phyloP scores from a whole-genome alignment of 1,139 yeast species.

The Keqinozyma sinolaborantium region DNA sequence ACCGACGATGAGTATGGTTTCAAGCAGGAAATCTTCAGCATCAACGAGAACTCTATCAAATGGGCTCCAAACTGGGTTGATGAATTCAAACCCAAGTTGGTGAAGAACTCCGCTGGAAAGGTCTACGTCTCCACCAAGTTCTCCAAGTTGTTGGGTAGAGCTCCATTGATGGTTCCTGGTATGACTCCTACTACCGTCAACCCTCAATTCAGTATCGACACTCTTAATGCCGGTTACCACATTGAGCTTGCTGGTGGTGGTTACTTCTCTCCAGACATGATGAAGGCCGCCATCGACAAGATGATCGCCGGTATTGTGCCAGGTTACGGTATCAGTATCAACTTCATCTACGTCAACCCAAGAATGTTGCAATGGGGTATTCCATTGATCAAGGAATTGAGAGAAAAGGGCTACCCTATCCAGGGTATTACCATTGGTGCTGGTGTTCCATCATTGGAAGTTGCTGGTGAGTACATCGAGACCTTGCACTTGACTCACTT shows the following conservation, averaged over 20 bases:
- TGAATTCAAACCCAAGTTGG: conserved; percentile 83
- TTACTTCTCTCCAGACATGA: conserved; percentile 68
- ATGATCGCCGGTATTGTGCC: conserved; percentile 67
- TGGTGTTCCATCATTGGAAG: conserved; percentile 98
- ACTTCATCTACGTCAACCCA: conserved; percentile 94
- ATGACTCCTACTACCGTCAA: conserved; percentile 98
- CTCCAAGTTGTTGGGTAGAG: conserved; percentile 87
- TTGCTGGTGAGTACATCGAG: conserved; percentile 93
- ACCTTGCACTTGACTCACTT: conserved; percentile 90
- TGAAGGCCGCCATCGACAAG: conserved; percentile 73
- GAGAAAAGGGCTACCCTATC: conserved; percentile 91
- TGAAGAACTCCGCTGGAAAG: conserved; percentile 68
- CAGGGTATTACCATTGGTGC: conserved; percentile 98
- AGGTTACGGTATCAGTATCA: conserved; percentile 87
- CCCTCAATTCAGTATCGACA: conserved; percentile 89
- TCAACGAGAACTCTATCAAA: conserved; percentile 54
- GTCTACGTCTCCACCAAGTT: conserved; percentile 89
- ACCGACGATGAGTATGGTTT: conserved; percentile 85
- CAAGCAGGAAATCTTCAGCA: conserved; percentile 91
- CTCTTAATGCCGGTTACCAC: conserved; percentile 94
- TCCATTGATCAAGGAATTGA: conserved; percentile 84
- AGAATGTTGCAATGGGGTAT: conserved; percentile 98
- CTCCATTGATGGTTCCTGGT: conserved; percentile 98
- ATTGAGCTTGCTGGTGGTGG: conserved; percentile 99
- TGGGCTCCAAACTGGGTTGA: conserved; percentile 90